Conservation (phyloP, 2,329 filamentous ascomycete species). For the Bipolaris zeicola region DNA sequence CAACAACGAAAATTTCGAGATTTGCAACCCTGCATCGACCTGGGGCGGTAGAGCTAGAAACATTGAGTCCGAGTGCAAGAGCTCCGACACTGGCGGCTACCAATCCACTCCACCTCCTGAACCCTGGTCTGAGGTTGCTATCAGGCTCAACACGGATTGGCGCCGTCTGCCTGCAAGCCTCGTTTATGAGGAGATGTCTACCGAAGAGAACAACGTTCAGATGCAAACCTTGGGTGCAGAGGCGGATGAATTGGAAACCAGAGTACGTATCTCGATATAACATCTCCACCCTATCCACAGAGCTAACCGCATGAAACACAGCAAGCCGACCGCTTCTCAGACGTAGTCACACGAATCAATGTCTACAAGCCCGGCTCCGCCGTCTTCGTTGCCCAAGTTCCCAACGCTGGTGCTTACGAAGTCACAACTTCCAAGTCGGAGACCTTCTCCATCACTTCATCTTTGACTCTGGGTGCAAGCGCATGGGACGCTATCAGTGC, state of each 20-base stretch:
- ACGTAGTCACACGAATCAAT: not conserved
- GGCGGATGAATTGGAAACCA: not conserved
- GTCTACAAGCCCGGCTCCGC: not conserved
- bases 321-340: not conserved
- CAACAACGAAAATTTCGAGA: not conserved
- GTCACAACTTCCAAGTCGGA: not conserved
- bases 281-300: not conserved
- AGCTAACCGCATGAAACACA: not conserved
- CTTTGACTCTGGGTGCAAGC: not conserved
- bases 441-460: not conserved
- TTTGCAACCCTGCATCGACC: not conserved
- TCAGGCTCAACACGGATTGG: constrained; percentile 1
- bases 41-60: not conserved
- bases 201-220: not conserved
- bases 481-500: constrained; percentile 1
- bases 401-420: not conserved
- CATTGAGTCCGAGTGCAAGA: not conserved
- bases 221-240: not conserved
- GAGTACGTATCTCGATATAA: not conserved
- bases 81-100: not conserved
- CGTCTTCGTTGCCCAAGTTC: not conserved
- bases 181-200: not conserved
- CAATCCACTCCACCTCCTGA: not conserved
- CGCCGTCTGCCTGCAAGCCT: not conserved
- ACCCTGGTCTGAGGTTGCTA: not conserved